Base-by-base conservation (phyloP, 257 asterid species). In the Sherardia arvensis region DNA sequence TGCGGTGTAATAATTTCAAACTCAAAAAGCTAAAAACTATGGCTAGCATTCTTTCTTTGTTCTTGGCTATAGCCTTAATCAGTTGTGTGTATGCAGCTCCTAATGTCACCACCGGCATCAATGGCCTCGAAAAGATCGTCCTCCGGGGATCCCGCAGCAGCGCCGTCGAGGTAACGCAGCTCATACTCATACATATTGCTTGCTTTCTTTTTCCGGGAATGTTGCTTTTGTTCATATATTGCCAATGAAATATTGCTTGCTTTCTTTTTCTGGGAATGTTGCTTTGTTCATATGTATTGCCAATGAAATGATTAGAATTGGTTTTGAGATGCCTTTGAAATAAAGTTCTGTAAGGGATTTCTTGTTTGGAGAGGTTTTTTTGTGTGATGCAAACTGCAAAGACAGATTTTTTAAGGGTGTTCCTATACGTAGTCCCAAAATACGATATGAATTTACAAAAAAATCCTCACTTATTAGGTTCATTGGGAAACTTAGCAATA, bases 71-170 rank as follows among this genome's bases (percentile, higher is more conserved):
- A 64, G 65, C 76, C 51, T 45, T 80, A 48, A 67, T 69, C n/a
- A 15, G 20, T 12, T 0, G n/a, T n/a, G n/a, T n/a, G n/a, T n/a
- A n/a, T n/a, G n/a, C n/a, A n/a, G n/a, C n/a, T n/a, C n/a, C n/a
- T n/a, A 87, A 87, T 82, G 51, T 77, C 59, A 58, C 30, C 67
- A 85, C 80, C 78, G 99, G 99, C 68, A 65, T 79, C 82, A 83
- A 81, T 81, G 99, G 95, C 65, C 99, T 93, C 66, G 87, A 90
- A 9, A 93, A 87, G 80, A 76, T 93, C 73, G 60, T 87, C 61
- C 95, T 93, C 71, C 94, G 94, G 14, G 90, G 85, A 69, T 65
- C 71, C 71, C 96, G 96, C 29, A 97, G 99, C 60, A 79, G 88
- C 74, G 85, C 97, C 29, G 96, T 75, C 71, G 97, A 93, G 99